Base-by-base conservation (phyloP, 306 rosid genomes). In the Corylus americana region DNA sequence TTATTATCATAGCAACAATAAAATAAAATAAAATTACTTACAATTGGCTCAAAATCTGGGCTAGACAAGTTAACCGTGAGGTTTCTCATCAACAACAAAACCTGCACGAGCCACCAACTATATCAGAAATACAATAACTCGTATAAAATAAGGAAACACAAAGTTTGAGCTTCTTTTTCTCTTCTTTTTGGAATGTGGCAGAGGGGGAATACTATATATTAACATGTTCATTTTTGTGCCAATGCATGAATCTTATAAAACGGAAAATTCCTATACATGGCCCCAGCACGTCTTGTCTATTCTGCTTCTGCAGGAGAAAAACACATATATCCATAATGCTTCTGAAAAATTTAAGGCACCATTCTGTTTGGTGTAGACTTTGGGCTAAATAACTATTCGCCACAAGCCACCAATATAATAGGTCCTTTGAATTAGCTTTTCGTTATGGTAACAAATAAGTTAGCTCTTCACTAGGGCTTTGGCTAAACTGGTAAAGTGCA, bases 41-140 rank as follows among this genome's bases (percentile, higher is more conserved):
- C 97, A 57, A 88, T 29, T 71, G 92, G 90, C 78, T 90, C 97
- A 84, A 86, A 90, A 77, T 86, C 89, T 29, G 97, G 97, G 78
- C 83, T 86, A 68, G 93, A 84, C 87, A 93, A 80, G 83, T 93
- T 93, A 81, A 89, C 25, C 62, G 88, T 87, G 89, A 93, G 98
- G 80, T 93, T 93, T 85, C 87, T 85, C 98, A 92, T 93, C 76
- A 93, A 82, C 87, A 93, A 81, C 89, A 93, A 81, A 82, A 93
- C 95, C 98, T 93, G 90, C 92, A 87, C 59, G 82, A 59, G 61
- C 47, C 80, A 76, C 83, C 82, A 81, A 71, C 39, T 63, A 51
- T 29, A 72, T 14, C n/a, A 67, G 39, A 59, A 49, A 29, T 13
- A 8, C 27, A 61, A 63, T 29, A 39, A n/a, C 20, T 18, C 37